These are phyloP conservation scores for Penicillium crustosum DNA, from an alignment of 2,329 filamentous ascomycete species.

Conservation along the genomic window DNA sequence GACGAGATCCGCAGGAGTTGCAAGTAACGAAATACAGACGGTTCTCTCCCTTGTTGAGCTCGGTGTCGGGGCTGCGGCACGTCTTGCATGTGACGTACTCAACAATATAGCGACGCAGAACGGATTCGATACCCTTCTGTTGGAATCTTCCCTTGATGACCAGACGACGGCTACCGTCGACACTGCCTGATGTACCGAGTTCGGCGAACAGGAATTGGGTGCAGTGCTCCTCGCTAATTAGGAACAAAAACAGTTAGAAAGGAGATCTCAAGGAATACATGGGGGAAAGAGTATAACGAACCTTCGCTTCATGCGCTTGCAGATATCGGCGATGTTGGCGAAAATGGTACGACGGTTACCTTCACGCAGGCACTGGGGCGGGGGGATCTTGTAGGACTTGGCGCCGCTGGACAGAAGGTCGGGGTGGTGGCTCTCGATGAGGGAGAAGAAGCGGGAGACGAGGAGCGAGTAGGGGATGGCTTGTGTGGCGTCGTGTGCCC, in stretches of 20 bases:
- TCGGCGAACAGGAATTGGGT: conserved; percentile 97
- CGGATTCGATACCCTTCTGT: conserved; percentile 98
- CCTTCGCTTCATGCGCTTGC: conserved; percentile 93
- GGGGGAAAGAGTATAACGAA: not conserved
- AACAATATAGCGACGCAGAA: conserved; percentile 66
- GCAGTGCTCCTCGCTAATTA: conserved; percentile 85
- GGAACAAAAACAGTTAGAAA: not conserved
- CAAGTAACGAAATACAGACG: conserved; percentile 98
- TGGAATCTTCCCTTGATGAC: conserved; percentile 99
- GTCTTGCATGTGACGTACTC: conserved; percentile 99
- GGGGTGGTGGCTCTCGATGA: conserved; percentile 93
- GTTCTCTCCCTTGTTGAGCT: conserved; percentile 98
- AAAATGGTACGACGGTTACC: conserved; percentile 99
- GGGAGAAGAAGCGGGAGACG: conserved; percentile 88
- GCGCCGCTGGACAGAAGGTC: conserved; percentile 85
- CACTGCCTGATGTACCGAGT: conserved; percentile 93
- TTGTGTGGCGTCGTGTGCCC: conserved; percentile 75
- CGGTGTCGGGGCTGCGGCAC: conserved; percentile 89
- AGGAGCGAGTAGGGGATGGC: conserved; percentile 82
- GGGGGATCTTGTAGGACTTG: conserved; percentile 98
- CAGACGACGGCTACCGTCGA: conserved; percentile 86
- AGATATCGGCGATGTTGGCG: conserved; percentile 97
- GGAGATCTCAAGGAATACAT: not conserved
- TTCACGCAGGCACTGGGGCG: conserved; percentile 97
- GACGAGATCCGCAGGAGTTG: conserved; percentile 80